Evolutionary conservation across 345 rosid genomes (phyloP).

Genomic region (Laguncularia racemosa): DNA sequence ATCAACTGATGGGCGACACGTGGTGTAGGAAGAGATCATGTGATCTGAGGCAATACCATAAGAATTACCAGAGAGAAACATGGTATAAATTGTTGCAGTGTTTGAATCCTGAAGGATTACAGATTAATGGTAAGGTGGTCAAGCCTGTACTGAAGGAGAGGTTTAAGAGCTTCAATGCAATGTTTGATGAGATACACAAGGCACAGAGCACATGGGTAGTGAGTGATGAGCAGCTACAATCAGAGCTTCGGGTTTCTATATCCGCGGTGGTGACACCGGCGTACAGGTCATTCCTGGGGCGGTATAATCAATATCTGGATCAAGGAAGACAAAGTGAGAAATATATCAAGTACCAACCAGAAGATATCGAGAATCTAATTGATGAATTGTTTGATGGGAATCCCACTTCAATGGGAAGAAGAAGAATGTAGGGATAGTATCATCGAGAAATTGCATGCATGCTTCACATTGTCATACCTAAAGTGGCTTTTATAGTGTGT

Average conservation of each 20-base stretch:
- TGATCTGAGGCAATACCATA: slow-evolving; percentile 66
- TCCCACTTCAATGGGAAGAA: slow-evolving; percentile 40
- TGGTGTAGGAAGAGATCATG: slow-evolving; percentile 64
- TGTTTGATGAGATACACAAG: slow-evolving; percentile 86
- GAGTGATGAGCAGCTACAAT: slow-evolving; percentile 76
- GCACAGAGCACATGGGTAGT: slow-evolving; percentile 88
- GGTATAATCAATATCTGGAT: slow-evolving; percentile 62
- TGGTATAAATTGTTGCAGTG: slow-evolving; percentile 63
- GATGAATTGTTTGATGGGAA: slow-evolving; percentile 88
- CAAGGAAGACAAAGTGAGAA: slow-evolving; percentile 60
- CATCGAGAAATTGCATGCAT: too few species aligned
- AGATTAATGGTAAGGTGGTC: slow-evolving; percentile 49
- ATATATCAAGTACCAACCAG: slow-evolving; percentile 82
- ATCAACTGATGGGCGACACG: slow-evolving; percentile 46
- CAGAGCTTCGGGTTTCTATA: slow-evolving; percentile 81
- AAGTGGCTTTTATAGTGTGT: too few species aligned
- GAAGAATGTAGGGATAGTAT: slow-evolving; percentile 11
- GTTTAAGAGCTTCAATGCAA: slow-evolving; percentile 60
- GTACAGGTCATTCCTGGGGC: slow-evolving; percentile 63
- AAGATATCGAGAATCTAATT: slow-evolving; percentile 58
- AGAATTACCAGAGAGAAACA: slow-evolving; percentile 77
- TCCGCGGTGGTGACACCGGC: slow-evolving; percentile 81
- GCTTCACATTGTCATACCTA: too few species aligned
- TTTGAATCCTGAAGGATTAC: slow-evolving; percentile 61
- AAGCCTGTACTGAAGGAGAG: slow-evolving; percentile 70